Evolutionary conservation across 225 moss, liverwort and hornwort genomes (phyloP).

Genomic region (Lunularia cruciata): DNA sequence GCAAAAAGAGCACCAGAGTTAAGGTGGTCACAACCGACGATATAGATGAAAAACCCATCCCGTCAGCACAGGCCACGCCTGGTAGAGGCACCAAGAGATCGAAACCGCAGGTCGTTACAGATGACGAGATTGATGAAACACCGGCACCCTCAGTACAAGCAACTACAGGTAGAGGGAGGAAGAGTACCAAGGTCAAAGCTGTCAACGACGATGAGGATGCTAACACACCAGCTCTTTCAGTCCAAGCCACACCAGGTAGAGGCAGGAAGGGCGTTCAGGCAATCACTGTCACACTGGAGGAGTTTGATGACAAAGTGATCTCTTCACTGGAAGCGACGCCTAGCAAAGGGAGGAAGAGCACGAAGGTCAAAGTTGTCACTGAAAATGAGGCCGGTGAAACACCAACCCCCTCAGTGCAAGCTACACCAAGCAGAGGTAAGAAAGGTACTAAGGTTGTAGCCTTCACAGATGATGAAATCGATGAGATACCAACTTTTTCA

Average conservation of each 20-base stretch:
- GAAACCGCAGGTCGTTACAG: neutral
- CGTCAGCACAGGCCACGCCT: neutral
- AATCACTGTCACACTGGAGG: neutral
- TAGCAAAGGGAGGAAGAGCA: neutral
- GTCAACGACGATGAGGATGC: neutral
- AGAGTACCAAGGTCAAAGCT: neutral
- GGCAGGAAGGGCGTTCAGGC: conserved; percentile 2
- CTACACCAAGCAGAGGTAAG: neutral
- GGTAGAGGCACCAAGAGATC: neutral
- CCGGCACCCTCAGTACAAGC: neutral
- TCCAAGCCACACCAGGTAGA: neutral
- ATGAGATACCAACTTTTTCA: neutral
- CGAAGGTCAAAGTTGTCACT: neutral
- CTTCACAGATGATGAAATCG: neutral
- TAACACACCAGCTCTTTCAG: neutral
- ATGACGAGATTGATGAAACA: neutral
- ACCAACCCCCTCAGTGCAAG: neutral
- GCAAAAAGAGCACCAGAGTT: no score
- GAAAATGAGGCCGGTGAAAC: neutral
- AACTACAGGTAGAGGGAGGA: neutral
- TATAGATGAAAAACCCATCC: no score
- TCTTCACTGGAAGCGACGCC: neutral
- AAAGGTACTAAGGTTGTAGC: neutral
- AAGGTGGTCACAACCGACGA: no score
- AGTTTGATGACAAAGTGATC: neutral